Evolutionary conservation across 345 rosid genomes (phyloP).

Genomic region (Laguncularia racemosa): DNA sequence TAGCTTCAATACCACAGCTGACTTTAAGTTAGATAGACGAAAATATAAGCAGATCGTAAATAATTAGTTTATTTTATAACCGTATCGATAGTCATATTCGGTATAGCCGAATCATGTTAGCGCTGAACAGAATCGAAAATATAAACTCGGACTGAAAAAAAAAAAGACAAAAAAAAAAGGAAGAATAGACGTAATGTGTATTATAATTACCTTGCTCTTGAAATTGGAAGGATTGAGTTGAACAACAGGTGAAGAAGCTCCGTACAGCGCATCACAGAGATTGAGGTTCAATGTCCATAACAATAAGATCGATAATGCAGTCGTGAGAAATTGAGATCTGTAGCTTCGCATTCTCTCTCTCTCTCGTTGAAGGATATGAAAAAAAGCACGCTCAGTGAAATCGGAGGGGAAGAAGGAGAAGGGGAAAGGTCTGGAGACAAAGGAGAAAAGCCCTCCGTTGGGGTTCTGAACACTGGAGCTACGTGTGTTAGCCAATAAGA

Average conservation of each 20-base stretch:
- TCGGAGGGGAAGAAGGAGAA: conserved; percentile 8
- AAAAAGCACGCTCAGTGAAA: conserved; percentile 1
- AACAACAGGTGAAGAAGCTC: conserved; percentile 92
- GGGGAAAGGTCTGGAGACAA: not conserved
- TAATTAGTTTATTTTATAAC: too few relatives aligned
- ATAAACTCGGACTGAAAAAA: too few relatives aligned
- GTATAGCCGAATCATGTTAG: too few relatives aligned
- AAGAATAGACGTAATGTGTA: too few relatives aligned
- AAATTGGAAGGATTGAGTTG: conserved; percentile 97
- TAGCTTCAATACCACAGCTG: not conserved
- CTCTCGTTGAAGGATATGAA: conserved; percentile 9
- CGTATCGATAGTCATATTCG: too few relatives aligned
- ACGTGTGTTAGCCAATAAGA: conserved; percentile 57
- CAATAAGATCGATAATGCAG: conserved; percentile 19
- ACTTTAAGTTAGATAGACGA: too few relatives aligned
- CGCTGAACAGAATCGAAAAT: too few relatives aligned
- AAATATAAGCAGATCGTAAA: too few relatives aligned
- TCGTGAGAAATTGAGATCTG: conserved; percentile 22
- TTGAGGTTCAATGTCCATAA: conserved; percentile 15
- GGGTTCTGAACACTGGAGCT: not conserved
- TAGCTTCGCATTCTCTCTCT: conserved; percentile 12
- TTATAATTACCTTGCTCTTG: conserved; percentile 68
- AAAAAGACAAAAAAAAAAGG: too few relatives aligned
- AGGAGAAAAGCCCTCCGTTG: conserved; percentile 7
- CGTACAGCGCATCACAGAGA: conserved; percentile 52